A percentile compares a stretch with the other conserved stretches of the same genome.
phyloP scores from a whole-genome alignment of 371 early-diverging fungal genomes.

The Mucor plumbeus region DNA sequence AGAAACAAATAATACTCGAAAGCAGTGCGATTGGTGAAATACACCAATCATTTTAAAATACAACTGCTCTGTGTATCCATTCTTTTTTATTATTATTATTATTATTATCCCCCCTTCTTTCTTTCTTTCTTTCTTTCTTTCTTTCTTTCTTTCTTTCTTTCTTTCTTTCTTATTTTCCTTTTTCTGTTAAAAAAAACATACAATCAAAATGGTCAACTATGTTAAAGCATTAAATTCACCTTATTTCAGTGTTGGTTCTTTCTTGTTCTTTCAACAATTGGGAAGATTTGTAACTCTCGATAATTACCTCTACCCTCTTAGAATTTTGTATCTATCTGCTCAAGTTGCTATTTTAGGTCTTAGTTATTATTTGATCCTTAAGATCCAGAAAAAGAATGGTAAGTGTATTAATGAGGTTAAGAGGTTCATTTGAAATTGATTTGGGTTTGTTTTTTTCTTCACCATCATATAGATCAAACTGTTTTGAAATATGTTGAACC shows the following conservation, averaged over 20 bases:
- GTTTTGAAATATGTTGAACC: slow-evolving; percentile 47
- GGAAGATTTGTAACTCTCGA: slow-evolving; percentile 37
- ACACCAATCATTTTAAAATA: slow-evolving; percentile 1
- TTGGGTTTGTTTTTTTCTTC: no score
- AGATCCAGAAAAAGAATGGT: slow-evolving; percentile 46
- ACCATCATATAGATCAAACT: slow-evolving; percentile 38
- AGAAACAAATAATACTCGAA: background rate
- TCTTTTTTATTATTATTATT: background rate
- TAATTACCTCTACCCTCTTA: slow-evolving; percentile 33
- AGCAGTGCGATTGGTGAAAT: background rate
- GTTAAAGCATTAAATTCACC: slow-evolving; percentile 18
- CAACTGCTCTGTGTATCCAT: background rate
- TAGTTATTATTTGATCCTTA: slow-evolving; percentile 34
- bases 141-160: background rate
- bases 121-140: no score
- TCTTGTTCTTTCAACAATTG: slow-evolving; percentile 43
- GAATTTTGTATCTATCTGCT: slow-evolving; percentile 33
- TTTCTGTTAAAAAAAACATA: no score
- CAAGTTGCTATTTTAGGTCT: slow-evolving; percentile 37
- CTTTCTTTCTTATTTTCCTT: background rate
- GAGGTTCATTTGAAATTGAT: background rate
- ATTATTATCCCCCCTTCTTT: background rate
- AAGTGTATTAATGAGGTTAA: slow-evolving; percentile 1
- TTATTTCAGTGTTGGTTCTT: slow-evolving; percentile 41
- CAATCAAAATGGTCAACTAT: slow-evolving; percentile 11